These are phyloP conservation scores for Scenedesmus sp. DNA, from an alignment of 163 green algal genomes.

Conservation along the genomic window DNA sequence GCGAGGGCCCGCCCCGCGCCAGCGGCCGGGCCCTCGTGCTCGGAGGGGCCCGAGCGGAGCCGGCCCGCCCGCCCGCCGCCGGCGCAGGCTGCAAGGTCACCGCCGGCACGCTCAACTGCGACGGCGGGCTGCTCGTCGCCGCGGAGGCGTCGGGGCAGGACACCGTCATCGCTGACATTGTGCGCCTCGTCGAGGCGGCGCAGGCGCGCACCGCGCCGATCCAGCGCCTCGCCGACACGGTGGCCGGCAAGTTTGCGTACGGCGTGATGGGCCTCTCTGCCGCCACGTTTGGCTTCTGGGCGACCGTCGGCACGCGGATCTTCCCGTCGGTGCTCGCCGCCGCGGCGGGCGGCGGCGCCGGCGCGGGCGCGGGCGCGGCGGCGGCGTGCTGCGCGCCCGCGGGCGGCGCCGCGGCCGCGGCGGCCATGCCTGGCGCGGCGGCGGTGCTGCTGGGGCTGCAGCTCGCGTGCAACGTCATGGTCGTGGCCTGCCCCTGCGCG, in stretches of 20 bases:
- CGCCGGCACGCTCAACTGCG: conserved; percentile 93
- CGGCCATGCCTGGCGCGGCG: conserved; percentile 34
- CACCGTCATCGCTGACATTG: conserved; percentile 94
- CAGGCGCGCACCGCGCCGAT: conserved; percentile 92
- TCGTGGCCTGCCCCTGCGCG: conserved; percentile 98
- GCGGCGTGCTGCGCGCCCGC: conserved; percentile 19
- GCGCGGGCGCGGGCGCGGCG: background rate
- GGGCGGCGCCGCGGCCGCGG: conserved; percentile 14
- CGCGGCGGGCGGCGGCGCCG: conserved; percentile 1
- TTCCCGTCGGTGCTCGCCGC: conserved; percentile 74
- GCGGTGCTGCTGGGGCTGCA: conserved; percentile 80
- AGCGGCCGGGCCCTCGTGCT: too few relatives aligned
- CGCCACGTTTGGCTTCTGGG: conserved; percentile 92
- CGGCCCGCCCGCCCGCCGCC: too few relatives aligned
- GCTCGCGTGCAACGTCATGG: conserved; percentile 96
- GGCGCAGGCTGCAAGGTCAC: conserved; percentile 81
- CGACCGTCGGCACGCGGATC: conserved; percentile 65
- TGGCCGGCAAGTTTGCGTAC: conserved; percentile 90
- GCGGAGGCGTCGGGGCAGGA: conserved; percentile 87
- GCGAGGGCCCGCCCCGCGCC: too few relatives aligned
- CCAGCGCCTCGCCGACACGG: conserved; percentile 88
- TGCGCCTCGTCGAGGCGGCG: conserved; percentile 90
- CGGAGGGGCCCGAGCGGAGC: too few relatives aligned
- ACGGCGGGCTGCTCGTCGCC: conserved; percentile 82
- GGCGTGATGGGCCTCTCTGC: conserved; percentile 86